Base-by-base conservation (phyloP, 495 filamentous ascomycete genomes). In the Trichoderma gamsii region DNA sequence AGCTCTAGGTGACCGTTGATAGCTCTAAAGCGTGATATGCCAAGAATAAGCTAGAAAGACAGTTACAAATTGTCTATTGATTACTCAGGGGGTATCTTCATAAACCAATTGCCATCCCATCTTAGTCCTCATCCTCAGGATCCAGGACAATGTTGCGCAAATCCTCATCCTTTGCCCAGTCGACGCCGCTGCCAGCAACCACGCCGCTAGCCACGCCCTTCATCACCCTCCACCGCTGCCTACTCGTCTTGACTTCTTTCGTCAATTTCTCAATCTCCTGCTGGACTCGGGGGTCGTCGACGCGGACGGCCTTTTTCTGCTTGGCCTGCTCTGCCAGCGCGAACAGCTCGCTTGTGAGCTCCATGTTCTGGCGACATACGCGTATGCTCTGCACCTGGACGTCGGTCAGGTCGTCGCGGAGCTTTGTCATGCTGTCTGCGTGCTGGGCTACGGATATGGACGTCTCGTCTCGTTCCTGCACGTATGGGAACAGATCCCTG, bases 101-200 rank as follows among this genome's bases (percentile, higher is more conserved):
- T 41, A 49, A 66, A 41, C 41, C 18, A 49, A 59, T 16, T 21
- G 7, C n/a, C n/a, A n/a, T n/a, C n/a, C 65, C 25, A 27, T 41
- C 61, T 66, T 66, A 65, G 35, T 65, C 66, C 16, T 66, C 85
- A 56, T 85, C 84, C 70, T 89, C 87, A 67, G 87, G 83, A 76
- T 93, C 90, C 67, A 96, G 80, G 25, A 97, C 92, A 69, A 95
- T 79, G 63, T 85, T 86, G 69, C 86, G 79, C 67, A 97, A 80
- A 66, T 79, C 81, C 51, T 87, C 84, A 76, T 96, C 87, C 63
- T 86, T 80, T 25, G 85, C 87, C 93, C 93, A 97, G 71, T 96
- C 86, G 43, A 95, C 78, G 56, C 92, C 93, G 75, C 92, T 97
- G 8, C 89, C 91, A 27, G 89, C 91, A 41, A 97, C 84, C 46